A percentile compares a stretch with the other conserved stretches of the same genome.
phyloP scores from a whole-genome alignment of 2,329 filamentous ascomycete genomes.

The Colletotrichum filicis region DNA sequence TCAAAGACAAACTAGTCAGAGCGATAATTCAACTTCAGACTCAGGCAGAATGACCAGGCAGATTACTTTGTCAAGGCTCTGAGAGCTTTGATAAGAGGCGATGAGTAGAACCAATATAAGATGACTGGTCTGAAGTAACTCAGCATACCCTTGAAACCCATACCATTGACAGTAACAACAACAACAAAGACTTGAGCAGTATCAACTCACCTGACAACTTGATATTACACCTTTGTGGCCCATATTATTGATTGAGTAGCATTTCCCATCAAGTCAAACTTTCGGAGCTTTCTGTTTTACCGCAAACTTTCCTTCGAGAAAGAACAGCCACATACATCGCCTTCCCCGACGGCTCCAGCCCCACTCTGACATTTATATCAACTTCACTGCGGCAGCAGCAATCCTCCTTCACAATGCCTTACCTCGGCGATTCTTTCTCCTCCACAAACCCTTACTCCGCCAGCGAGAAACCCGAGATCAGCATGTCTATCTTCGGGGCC shows the following conservation, averaged over 20 bases:
- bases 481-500: slow-evolving; percentile 43
- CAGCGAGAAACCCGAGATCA: slow-evolving; percentile 1
- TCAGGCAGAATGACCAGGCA: neutral
- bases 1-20: neutral
- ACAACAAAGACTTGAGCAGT: neutral
- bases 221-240: neutral
- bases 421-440: slow-evolving; percentile 4
- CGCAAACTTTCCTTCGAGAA: slow-evolving; percentile 8
- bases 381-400: neutral
- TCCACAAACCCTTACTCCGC: neutral
- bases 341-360: neutral
- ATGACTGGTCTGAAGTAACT: neutral
- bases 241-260: neutral
- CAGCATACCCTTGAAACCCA: neutral
- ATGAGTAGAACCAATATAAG: neutral
- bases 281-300: neutral
- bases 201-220: neutral
- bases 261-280: neutral
- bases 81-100: neutral
- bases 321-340: neutral
- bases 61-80: neutral
- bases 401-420: slow-evolving; percentile 19
- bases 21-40: neutral
- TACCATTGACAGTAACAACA: neutral
- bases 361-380: slow-evolving; percentile 12